phyloP scores from a whole-genome alignment of 2,329 filamentous ascomycete genomes.

The Sporothrix curviconia region DNA sequence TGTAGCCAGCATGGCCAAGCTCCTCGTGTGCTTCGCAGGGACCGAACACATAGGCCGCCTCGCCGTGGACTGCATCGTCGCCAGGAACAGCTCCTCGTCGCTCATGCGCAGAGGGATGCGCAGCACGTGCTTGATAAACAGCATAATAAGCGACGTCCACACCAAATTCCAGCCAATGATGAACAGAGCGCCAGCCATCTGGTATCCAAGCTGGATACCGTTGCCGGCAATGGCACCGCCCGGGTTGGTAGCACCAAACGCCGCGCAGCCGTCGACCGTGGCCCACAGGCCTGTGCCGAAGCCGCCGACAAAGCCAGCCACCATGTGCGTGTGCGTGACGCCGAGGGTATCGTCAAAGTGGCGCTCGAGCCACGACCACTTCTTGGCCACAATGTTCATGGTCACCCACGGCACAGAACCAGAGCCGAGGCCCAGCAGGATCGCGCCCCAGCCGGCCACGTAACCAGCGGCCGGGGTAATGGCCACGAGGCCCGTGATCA shows the following conservation, averaged over 20 bases:
- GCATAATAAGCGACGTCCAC: constrained; percentile 42
- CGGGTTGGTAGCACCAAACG: constrained; percentile 37
- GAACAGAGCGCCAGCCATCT: constrained; percentile 43
- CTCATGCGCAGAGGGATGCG: constrained; percentile 41
- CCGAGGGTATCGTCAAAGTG: constrained; percentile 25
- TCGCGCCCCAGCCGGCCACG: constrained; percentile 44
- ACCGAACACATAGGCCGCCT: constrained; percentile 35
- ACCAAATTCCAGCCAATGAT: constrained; percentile 45
- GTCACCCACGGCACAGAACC: constrained; percentile 41
- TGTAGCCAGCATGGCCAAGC: constrained; percentile 18
- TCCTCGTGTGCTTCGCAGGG: constrained; percentile 23
- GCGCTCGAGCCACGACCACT: constrained; percentile 22
- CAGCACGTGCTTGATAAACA: constrained; percentile 44
- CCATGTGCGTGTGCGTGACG: constrained; percentile 35
- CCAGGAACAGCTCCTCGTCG: constrained; percentile 38
- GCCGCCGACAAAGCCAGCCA: constrained; percentile 39
- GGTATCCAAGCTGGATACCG: constrained; percentile 42
- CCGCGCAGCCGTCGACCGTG: constrained; percentile 38
- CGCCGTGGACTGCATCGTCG: constrained; percentile 42
- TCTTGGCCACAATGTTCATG: constrained; percentile 42
- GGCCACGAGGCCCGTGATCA: constrained; percentile 46
- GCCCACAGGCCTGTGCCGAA: constrained; percentile 42
- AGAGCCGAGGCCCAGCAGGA: constrained; percentile 38
- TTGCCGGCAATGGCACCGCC: constrained; percentile 46
- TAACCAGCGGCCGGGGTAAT: constrained; percentile 47